Percentiles rank a stretch among this genome's conserved stretches.
These are phyloP conservation scores for Hirschfeldia incana DNA, from an alignment of 345 rosid species.

Conservation along the genomic window DNA sequence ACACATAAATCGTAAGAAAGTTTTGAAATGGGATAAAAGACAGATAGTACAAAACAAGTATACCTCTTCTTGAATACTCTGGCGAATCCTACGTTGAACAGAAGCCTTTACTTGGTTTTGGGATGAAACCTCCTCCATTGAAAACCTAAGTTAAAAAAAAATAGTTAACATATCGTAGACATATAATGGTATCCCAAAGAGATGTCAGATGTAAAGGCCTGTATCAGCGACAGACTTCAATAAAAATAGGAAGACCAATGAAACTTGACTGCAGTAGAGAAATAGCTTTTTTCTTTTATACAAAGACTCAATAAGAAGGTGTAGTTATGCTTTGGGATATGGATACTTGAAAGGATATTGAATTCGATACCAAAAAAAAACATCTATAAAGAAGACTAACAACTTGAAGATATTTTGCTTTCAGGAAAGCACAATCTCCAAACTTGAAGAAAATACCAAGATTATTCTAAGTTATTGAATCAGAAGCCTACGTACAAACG, in stretches of 20 bases:
- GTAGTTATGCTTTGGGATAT: neutral
- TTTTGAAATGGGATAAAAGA: conserved; percentile 14
- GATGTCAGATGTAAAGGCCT: neutral
- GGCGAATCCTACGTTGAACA: conserved; percentile 91
- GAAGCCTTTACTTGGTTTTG: conserved; percentile 99
- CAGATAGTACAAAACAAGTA: neutral
- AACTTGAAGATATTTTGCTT: neutral
- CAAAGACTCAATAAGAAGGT: neutral
- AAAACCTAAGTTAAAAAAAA: conserved; percentile 56
- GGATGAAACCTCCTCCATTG: conserved; percentile 83
- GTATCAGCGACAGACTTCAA: no score
- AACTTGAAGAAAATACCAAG: neutral
- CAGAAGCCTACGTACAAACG: neutral
- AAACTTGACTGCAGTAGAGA: neutral
- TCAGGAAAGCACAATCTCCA: neutral
- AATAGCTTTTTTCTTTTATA: neutral
- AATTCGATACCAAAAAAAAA: no score
- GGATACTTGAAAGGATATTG: neutral
- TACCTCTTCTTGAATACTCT: conserved; percentile 97
- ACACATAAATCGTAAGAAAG: neutral
- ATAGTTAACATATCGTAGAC: neutral
- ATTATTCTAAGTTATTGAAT: neutral
- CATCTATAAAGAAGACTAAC: neutral
- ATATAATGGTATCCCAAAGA: neutral
- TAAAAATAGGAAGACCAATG: no score